Percentiles rank a stretch among this genome's conserved stretches.
These are phyloP conservation scores for Lenzites betulinus DNA, from an alignment of 768 basidiomycete genomes.

Conservation along the genomic window DNA sequence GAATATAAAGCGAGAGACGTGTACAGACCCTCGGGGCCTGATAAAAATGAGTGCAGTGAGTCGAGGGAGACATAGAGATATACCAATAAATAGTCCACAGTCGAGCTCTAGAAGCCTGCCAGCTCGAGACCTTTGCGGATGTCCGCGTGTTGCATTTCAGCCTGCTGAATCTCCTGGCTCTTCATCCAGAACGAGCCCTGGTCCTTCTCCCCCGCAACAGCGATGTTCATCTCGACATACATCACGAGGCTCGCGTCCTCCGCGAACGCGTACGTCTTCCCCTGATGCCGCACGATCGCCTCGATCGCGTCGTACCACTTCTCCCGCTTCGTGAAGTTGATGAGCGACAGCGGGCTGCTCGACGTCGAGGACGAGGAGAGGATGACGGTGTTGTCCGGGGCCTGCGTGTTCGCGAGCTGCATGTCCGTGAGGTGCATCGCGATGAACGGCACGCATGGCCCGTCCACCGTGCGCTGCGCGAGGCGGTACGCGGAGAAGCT, in stretches of 20 bases:
- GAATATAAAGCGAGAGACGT: neutral
- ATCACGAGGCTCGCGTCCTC: conserved; percentile 47
- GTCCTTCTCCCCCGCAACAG: conserved; percentile 42
- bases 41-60: neutral
- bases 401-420: conserved; percentile 55
- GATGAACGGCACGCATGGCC: conserved; percentile 70
- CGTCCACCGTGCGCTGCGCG: conserved; percentile 42
- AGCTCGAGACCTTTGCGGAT: conserved; percentile 68
- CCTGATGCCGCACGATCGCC: conserved; percentile 59
- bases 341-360: conserved; percentile 28
- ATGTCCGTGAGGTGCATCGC: conserved; percentile 64
- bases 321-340: conserved; percentile 58
- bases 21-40: conserved; percentile 7
- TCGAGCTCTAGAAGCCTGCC: conserved; percentile 55
- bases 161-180: conserved; percentile 61
- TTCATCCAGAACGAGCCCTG: conserved; percentile 56
- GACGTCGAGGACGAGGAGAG: conserved; percentile 17
- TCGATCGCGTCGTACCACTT: conserved; percentile 57
- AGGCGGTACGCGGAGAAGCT: conserved; percentile 58
- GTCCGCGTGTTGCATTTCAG: conserved; percentile 62
- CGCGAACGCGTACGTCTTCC: conserved; percentile 48
- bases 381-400: conserved; percentile 38
- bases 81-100: conserved; percentile 15
- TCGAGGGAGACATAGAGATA: neutral
- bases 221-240: conserved; percentile 52